A percentile compares a stretch with the other conserved stretches of the same genome.
Evolutionary conservation across 1,139 yeast species (phyloP).

Genomic region (Saccharomyces uvarum): DNA sequence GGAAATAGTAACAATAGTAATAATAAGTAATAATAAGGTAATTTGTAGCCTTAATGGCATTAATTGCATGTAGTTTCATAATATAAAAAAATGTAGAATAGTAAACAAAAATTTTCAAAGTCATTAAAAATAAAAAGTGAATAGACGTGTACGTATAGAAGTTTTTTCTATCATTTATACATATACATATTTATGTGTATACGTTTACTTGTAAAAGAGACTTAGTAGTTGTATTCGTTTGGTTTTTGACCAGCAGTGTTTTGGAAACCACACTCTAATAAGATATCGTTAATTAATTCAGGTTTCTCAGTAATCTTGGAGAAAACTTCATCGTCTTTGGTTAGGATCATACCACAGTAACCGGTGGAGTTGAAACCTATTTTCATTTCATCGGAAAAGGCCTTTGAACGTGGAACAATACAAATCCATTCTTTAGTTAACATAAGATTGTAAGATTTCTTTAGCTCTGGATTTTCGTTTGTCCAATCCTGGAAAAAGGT

Average conservation of each 20-base stretch:
- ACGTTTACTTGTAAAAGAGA: not conserved
- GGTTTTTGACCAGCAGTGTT: conserved; percentile 41
- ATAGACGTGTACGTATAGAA: not conserved
- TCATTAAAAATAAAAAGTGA: not conserved
- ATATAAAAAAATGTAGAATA: not conserved
- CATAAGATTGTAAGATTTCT: conserved; percentile 62
- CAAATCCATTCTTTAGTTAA: conserved; percentile 79
- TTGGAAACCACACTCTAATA: conserved; percentile 60
- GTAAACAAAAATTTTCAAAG: not conserved
- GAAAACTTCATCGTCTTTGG: conserved; percentile 54
- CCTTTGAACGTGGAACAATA: conserved; percentile 65
- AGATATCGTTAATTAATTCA: conserved; percentile 40
- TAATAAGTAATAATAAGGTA: not conserved
- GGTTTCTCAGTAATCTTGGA: conserved; percentile 34
- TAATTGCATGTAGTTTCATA: not conserved
- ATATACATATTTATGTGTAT: not conserved
- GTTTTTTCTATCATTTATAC: not conserved
- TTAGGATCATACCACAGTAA: conserved; percentile 66
- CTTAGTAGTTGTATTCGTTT: conserved; percentile 40
- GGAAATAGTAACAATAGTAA: not conserved
- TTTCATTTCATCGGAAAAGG: conserved; percentile 29
- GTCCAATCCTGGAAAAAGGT: conserved; percentile 52
- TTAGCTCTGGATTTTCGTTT: conserved; percentile 32
- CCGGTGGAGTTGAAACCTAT: conserved; percentile 78
- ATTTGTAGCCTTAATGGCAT: not conserved